Evolutionary conservation across 441 rosid genomes (phyloP), one percentile per base, ranked within the genome.

Genomic region (Euphorbia corollata): DNA sequence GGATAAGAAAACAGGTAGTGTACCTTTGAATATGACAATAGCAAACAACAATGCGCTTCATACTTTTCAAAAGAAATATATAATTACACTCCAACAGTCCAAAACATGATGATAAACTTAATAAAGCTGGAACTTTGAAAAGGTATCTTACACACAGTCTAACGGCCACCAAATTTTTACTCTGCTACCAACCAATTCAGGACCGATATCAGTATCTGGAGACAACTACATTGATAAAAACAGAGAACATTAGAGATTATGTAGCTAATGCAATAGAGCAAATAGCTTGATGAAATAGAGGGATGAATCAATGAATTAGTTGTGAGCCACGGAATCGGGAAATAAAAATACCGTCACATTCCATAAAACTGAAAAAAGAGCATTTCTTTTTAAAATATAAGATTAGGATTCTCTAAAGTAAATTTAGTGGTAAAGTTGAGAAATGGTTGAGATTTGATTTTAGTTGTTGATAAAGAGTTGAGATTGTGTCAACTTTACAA

Each of bases 141-240:
- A 63, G 62, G 39, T 69, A 87, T 78, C 85, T 77, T 24, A 90
- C 97, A 2, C 83, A 67, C 71, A 78, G 74, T 92, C 98, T 61
- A 74, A 18, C 16, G 96, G 98, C 97, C 98, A 92, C 94, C 96
- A 92, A 41, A 92, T 86, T 73, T 80, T 86, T 68, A 92, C 78
- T 75, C 66, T 87, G 62, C 68, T 73, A 64, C 90, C 97, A 22
- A 84, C 69, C 82, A 90, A 68, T 71, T 77, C 79, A 73, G 80
- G 75, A 56, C 76, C 80, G 64, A 67, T 69, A 38, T 41, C 81
- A 61, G 70, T 73, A 67, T 20, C 67, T 58, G 61, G 69, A 73
- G 84, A 75, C 58, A 30, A 79, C 96, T 92, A 79, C 71, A 77
- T 51, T 20, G 30, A 50, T 43, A 24, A 23, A 34, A 30, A 67